Conservation (phyloP, 1,284 basidiomycete genomes). For the Trichosporon asahii region DNA sequence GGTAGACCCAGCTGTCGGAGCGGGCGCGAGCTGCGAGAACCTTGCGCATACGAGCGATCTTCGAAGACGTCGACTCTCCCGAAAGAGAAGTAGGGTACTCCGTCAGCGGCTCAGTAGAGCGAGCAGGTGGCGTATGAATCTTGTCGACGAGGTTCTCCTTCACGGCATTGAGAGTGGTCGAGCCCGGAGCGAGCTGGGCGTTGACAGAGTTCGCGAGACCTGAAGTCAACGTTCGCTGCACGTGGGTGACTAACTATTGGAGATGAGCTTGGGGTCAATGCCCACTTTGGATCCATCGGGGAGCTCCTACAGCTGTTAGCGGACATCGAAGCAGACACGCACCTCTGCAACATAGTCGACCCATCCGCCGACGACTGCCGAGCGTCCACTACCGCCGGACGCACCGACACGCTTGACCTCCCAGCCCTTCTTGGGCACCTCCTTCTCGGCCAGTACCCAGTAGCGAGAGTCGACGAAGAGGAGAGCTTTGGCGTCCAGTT, state of each 20-base stretch:
- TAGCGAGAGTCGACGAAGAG: conserved; percentile 85
- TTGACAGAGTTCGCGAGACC: conserved; percentile 28
- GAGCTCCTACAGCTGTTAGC: conserved; percentile 53
- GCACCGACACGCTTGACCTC: conserved; percentile 65
- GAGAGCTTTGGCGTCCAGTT: conserved; percentile 55
- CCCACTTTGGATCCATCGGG: conserved; percentile 65
- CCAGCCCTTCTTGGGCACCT: conserved; percentile 73
- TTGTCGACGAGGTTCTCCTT: conserved; percentile 76
- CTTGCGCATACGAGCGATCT: conserved; percentile 34
- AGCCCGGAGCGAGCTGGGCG: conserved; percentile 55
- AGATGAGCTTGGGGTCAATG: conserved; percentile 82
- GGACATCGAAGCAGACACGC: conserved; percentile 13
- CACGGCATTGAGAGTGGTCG: conserved; percentile 60
- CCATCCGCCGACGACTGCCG: conserved; percentile 63
- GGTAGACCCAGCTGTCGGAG: conserved; percentile 42
- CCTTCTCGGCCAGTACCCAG: conserved; percentile 75
- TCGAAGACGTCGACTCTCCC: conserved; percentile 54
- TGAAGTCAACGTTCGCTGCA: conserved; percentile 2
- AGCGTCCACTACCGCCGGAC: conserved; percentile 50
- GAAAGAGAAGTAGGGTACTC: conserved; percentile 71
- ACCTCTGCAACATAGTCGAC: conserved; percentile 68
- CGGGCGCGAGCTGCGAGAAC: conserved; percentile 43
- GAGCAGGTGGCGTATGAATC: conserved; percentile 68
- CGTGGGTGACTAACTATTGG: conserved; percentile 57
- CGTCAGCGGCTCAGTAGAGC: conserved; percentile 67